Evolutionary conservation across 371 early-diverging fungal genomes (phyloP).

Genomic region (Thermomucor indicae-seudaticae): DNA sequence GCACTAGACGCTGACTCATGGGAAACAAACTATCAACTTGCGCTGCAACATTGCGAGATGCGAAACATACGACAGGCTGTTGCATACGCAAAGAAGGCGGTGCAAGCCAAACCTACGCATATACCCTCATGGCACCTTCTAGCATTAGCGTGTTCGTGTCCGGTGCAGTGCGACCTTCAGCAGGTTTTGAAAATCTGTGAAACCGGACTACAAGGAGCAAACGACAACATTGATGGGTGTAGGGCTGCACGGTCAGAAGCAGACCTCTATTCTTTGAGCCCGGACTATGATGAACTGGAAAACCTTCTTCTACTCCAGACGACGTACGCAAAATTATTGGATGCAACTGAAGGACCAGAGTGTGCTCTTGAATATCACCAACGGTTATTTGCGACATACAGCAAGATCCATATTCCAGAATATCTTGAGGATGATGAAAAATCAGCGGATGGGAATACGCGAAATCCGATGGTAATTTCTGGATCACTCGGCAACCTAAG

Average conservation of each 20-base stretch:
- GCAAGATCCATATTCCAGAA: constrained; percentile 43
- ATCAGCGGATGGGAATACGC: not conserved
- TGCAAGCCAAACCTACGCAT: constrained; percentile 57
- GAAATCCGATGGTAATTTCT: constrained; percentile 16
- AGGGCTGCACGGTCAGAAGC: too few relatives aligned
- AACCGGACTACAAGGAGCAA: constrained; percentile 53
- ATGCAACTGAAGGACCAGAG: constrained; percentile 49
- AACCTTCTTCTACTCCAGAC: constrained; percentile 55
- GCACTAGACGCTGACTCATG: constrained; percentile 40
- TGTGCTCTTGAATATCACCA: constrained; percentile 52
- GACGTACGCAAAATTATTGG: constrained; percentile 54
- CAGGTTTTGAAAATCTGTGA: constrained; percentile 74
- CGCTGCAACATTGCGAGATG: constrained; percentile 77
- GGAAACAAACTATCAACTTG: constrained; percentile 73
- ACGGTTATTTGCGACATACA: constrained; percentile 58
- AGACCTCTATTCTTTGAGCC: constrained; percentile 2
- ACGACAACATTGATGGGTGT: constrained; percentile 13
- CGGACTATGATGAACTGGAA: constrained; percentile 43
- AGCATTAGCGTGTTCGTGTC: constrained; percentile 70
- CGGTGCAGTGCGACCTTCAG: constrained; percentile 24
- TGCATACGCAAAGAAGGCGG: constrained; percentile 52
- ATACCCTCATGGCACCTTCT: constrained; percentile 86
- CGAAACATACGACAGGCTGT: constrained; percentile 76
- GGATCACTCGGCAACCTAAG: constrained; percentile 30
- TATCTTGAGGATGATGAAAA: not conserved